Evolutionary conservation across 352 stramenopile genomes (phyloP).

Genomic region (Aphanomyces invadans): DNA sequence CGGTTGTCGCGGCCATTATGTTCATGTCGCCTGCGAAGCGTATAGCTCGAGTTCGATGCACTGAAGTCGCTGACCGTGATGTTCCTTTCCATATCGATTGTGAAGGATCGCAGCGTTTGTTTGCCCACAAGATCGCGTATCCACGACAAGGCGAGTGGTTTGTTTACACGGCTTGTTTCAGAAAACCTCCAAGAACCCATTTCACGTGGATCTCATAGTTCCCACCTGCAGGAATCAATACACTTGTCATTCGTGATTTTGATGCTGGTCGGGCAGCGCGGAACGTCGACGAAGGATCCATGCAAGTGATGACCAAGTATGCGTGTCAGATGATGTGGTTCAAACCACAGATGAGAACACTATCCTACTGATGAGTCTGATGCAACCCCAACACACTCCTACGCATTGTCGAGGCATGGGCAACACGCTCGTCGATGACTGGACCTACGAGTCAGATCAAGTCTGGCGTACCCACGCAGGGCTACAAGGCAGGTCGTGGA

Average conservation of each 20-base stretch:
- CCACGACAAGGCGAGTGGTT: too few relatives aligned
- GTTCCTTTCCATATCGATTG: too few relatives aligned
- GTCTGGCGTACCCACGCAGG: too few relatives aligned
- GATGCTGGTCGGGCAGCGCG: not conserved
- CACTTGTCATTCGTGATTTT: not conserved
- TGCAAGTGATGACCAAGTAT: slow-evolving; percentile 17
- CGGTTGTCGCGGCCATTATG: too few relatives aligned
- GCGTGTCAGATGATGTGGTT: slow-evolving; percentile 17
- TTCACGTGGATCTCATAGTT: not conserved
- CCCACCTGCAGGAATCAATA: not conserved
- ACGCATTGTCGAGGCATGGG: too few relatives aligned
- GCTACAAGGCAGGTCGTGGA: too few relatives aligned
- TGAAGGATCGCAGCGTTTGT: too few relatives aligned
- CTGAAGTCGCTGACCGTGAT: too few relatives aligned
- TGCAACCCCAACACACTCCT: slow-evolving; percentile 1
- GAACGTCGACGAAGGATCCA: not conserved
- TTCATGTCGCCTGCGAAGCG: too few relatives aligned
- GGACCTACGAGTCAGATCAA: not conserved
- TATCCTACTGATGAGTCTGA: slow-evolving; percentile 15
- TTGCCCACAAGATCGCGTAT: too few relatives aligned
- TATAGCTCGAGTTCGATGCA: too few relatives aligned
- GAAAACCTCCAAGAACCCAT: not conserved
- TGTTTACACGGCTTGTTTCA: not conserved
- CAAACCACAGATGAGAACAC: slow-evolving; percentile 17
- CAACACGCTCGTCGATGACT: too few relatives aligned